Percentiles rank a stretch among this genome's conserved stretches.
phyloP scores from a whole-genome alignment of 192 early-diverging fungal species.

The Coemansia sp. region DNA sequence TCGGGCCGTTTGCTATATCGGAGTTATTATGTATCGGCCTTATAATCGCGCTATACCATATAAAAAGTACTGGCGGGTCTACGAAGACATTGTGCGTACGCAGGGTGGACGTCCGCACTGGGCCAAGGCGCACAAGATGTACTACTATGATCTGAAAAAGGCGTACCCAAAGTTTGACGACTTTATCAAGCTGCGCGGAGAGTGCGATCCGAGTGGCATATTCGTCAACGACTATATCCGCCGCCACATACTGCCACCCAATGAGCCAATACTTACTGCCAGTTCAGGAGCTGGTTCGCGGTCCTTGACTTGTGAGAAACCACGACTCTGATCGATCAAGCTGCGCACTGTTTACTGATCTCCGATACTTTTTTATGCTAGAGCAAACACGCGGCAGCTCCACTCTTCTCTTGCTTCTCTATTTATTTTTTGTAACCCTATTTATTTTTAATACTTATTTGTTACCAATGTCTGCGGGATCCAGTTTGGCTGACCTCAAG shows the following conservation, averaged over 20 bases:
- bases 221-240: constrained; percentile 75
- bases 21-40: constrained; percentile 76
- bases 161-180: constrained; percentile 67
- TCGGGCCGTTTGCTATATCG: constrained; percentile 72
- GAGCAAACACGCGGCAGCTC: neutral
- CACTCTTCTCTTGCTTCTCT: neutral
- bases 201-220: constrained; percentile 67
- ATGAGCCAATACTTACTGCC: constrained; percentile 7
- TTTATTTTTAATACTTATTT: neutral
- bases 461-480: constrained; percentile 6
- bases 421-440: neutral
- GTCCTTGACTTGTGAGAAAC: neutral
- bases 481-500: constrained; percentile 39
- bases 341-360: constrained; percentile 70
- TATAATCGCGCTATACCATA: constrained; percentile 69
- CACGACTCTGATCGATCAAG: constrained; percentile 13
- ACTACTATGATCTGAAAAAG: constrained; percentile 52
- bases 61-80: constrained; percentile 70
- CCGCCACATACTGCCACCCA: constrained; percentile 59
- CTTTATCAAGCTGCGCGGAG: constrained; percentile 59
- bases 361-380: constrained; percentile 40
- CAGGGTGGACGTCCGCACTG: constrained; percentile 73
- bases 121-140: constrained; percentile 74
- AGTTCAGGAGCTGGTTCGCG: neutral
- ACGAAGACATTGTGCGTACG: constrained; percentile 71